Base-by-base conservation (phyloP, 2,329 filamentous ascomycete species). In the Pseudogymnoascus sp. region DNA sequence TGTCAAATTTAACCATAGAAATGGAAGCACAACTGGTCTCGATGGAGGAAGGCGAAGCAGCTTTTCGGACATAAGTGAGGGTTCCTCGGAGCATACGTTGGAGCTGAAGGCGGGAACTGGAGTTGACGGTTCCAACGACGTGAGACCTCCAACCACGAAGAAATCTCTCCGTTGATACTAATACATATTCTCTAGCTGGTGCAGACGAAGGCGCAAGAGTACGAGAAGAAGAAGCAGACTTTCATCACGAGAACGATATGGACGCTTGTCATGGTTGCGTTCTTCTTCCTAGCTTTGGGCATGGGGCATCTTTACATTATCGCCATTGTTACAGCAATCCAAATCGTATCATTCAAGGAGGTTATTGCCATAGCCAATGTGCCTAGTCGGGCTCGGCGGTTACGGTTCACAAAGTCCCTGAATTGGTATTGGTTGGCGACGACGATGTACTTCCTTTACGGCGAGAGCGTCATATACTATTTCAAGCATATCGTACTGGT, bases 361-460 rank as follows among this genome's bases (percentile, higher is more conserved):
- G 94, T 99, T 71, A 97, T 99, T 73, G 92, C 93, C 66, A 97
- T 99, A 71, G 90, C 93, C 69, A 96, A 93, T 74, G 91, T 97
- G 6, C 92, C 94, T 61, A 96, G 91, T 75, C 87, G 90, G 71
- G 92, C 92, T 66, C 88, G 93, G 72, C 91, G 93, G 73, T 81
- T 99, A 65, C 89, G 89, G 63, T 96, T 96, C 70, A 97, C 93
- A 67, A 97, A 97, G 80, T 92, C 91, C 68, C 80, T 99, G 70
- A 97, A 97, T 77, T 99, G 94, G 94, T 99, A 99, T 77, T 99
- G 96, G 80, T 83, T 99, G 61, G 94, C 92, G n/a, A 91, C 90
- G 27, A 96, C 93, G 68, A 97, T 99, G 93, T 99, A 99, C 81
- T 99, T 96, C 70, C 81, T 99, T 59, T 99, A 99, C 74, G 94